Evolutionary conservation across 2,329 filamentous ascomycete genomes (phyloP).

Genomic region (Mycosphaerella sp.): DNA sequence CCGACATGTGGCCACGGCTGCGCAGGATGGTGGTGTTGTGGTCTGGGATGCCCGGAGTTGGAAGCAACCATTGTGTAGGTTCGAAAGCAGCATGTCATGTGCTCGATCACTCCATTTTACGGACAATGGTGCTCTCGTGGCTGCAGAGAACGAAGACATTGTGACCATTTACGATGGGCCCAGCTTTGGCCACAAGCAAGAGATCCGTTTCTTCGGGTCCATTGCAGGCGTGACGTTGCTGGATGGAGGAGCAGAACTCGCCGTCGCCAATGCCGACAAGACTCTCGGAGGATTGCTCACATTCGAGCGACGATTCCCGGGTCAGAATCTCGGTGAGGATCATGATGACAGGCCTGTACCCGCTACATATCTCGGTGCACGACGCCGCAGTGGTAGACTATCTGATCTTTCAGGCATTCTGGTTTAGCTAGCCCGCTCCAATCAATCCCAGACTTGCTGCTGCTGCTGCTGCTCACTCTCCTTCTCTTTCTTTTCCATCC

Average conservation of each 20-base stretch:
- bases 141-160: slow-evolving; percentile 69
- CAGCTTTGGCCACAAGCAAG: slow-evolving; percentile 52
- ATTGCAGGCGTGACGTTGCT: slow-evolving; percentile 63
- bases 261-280: slow-evolving; percentile 52
- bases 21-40: slow-evolving; percentile 65
- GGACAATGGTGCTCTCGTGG: slow-evolving; percentile 62
- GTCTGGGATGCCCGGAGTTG: slow-evolving; percentile 72
- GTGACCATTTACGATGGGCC: slow-evolving; percentile 48
- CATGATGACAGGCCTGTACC: slow-evolving; percentile 3
- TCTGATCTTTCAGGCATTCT: not conserved
- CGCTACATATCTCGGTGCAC: not conserved
- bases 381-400: not conserved
- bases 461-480: too few species aligned
- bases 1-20: slow-evolving; percentile 67
- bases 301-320: slow-evolving; percentile 13
- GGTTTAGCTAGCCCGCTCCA: not conserved
- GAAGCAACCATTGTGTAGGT: slow-evolving; percentile 49
- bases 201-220: slow-evolving; percentile 69
- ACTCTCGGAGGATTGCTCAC: slow-evolving; percentile 21
- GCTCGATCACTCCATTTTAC: slow-evolving; percentile 66
- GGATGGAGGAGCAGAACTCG: slow-evolving; percentile 61
- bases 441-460: not conserved
- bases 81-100: slow-evolving; percentile 61
- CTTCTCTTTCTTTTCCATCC: not conserved
- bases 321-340: not conserved